Evolutionary conservation across 805 yeast species (phyloP), one percentile per base, ranked within the genome.

Genomic region (Lipomyces sp.): DNA sequence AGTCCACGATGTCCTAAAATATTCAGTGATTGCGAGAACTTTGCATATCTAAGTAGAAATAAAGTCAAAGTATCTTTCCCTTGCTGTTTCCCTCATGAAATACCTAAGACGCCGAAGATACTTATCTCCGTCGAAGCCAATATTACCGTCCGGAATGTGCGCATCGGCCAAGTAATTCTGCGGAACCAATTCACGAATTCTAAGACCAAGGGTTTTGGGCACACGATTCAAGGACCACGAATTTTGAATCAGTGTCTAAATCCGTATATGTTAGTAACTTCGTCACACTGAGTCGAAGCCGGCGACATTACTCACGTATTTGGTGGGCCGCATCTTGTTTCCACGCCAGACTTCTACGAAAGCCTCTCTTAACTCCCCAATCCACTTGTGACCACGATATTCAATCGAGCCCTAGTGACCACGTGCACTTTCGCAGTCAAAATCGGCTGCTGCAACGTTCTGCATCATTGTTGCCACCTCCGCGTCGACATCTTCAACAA

Each of bases 361-460:
- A 8, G 53, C 53, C 8, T 48, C 53, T 18, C 15, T 48, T 6
- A 48, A 48, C 18, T 48, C 5, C 15, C 53, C 53, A 48, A 48
- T 18, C 53, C 53, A 48, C 53, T 48, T 11, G 53, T 48, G 53
- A 24, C 53, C 53, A 8, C 29, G 53, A 5, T 48, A 48, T 48
- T 48, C 29, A 5, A 48, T 48, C 2, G 8, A 13, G 8, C 53
- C 53, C 8, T 48, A 48, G 29, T 48, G 15, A 18, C 29, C 53
- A 0, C 2, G 53, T 48, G 53, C 24, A 24, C 24, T 24, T 24
- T 24, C 24, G 24, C 24, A 24, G 24, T 24, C 24, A 24, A 24
- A 24, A 24, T 24, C 24, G 24, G 24, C 24, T 24, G 24, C 24
- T 24, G 1, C 24, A 24, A 48, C 24, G 29, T 8, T 8, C 8